A percentile compares a stretch with the other conserved stretches of the same genome.
Evolutionary conservation across 345 rosid genomes (phyloP).

Genomic region (Erucastrum elatum): DNA sequence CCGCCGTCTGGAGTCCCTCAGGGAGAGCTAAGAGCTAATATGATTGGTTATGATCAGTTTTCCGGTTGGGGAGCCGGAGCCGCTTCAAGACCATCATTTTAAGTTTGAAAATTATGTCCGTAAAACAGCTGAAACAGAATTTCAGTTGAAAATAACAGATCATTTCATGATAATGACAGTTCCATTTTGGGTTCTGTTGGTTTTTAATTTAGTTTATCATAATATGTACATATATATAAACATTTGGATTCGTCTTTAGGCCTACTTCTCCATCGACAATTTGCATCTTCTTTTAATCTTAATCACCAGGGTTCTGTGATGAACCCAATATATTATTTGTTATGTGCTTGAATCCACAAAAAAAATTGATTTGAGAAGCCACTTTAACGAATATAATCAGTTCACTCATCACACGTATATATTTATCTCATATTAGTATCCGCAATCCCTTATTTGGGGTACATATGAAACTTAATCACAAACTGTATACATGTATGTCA

Average conservation of each 20-base stretch:
- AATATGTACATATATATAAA: neutral
- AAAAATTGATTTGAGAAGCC: neutral
- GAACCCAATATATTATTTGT: neutral
- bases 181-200: conserved; percentile 9
- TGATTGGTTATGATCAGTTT: conserved; percentile 49
- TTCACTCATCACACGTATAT: neutral
- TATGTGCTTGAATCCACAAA: neutral
- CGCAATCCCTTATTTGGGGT: neutral
- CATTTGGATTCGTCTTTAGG: conserved; percentile 18
- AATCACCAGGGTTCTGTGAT: conserved; percentile 12
- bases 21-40: conserved; percentile 46
- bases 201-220: conserved; percentile 10
- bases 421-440: conserved; percentile 1
- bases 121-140: conserved; percentile 15
- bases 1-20: conserved; percentile 45
- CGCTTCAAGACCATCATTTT: conserved; percentile 55
- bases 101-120: conserved; percentile 19
- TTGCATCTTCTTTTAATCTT: neutral
- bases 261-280: conserved; percentile 13
- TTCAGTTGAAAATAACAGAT: neutral
- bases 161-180: conserved; percentile 14
- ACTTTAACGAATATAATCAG: neutral
- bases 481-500: neutral
- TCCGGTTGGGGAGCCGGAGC: conserved; percentile 58
- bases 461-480: neutral